Conservation (phyloP, 768 basidiomycete species). For the Auriscalpium vulgare region DNA sequence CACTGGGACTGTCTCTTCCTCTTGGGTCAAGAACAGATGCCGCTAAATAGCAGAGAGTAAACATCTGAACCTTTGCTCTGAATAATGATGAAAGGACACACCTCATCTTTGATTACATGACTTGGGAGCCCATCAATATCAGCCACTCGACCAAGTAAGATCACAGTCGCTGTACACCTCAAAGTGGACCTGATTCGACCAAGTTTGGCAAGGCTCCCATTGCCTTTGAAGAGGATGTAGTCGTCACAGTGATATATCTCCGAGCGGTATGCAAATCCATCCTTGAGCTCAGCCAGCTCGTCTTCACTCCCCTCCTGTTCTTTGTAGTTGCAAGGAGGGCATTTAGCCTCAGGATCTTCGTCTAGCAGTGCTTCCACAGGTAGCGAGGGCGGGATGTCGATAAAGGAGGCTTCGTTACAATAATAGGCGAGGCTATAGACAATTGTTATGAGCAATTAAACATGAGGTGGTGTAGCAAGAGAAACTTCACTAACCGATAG, state of each 20-base stretch:
- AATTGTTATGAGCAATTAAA: too few relatives aligned
- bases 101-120: conserved; percentile 47
- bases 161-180: conserved; percentile 20
- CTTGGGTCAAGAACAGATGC: conserved; percentile 54
- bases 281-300: conserved; percentile 20
- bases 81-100: conserved; percentile 21
- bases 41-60: conserved; percentile 29
- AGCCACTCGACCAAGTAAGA: conserved; percentile 43
- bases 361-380: background rate
- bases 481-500: conserved; percentile 10
- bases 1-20: conserved; percentile 27
- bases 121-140: conserved; percentile 28
- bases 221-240: conserved; percentile 43
- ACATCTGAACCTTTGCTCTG: background rate
- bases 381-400: background rate
- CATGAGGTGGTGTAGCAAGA: background rate
- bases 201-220: conserved; percentile 45
- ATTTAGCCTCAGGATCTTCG: conserved; percentile 40
- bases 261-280: conserved; percentile 40
- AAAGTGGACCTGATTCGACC: conserved; percentile 41
- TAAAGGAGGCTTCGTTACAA: background rate
- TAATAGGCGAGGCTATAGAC: background rate
- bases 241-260: conserved; percentile 53
- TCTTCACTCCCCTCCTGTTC: conserved; percentile 25
- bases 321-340: conserved; percentile 36